Conservation (phyloP, 345 rosid species). For the Crucihimalaya himalaica region DNA sequence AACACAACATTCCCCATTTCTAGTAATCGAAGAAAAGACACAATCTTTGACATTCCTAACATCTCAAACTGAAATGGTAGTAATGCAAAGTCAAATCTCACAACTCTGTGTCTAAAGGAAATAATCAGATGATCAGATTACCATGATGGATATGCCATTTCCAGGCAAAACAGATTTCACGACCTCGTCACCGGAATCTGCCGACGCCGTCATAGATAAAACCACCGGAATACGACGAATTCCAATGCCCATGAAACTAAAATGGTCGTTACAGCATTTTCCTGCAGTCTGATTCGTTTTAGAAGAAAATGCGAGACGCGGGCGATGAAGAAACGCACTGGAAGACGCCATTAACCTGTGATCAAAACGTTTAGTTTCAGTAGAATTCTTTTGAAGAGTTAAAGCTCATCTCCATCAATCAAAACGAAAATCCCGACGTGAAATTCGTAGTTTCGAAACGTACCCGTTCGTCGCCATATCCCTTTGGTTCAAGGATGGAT, state of each 20-base stretch:
- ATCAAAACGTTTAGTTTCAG: neutral
- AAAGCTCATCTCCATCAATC: conserved; percentile 8
- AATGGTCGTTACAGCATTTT: conserved; percentile 15
- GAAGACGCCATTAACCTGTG: conserved; percentile 42
- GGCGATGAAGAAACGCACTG: conserved; percentile 29
- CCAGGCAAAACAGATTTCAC: conserved; percentile 38
- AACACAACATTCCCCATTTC: neutral
- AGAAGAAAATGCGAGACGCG: conserved; percentile 34
- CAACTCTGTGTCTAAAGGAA: neutral
- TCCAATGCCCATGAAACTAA: conserved; percentile 13
- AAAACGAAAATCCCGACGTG: neutral
- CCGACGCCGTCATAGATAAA: conserved; percentile 44
- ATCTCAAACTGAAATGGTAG: neutral
- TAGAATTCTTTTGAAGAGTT: neutral
- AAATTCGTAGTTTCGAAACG: neutral
- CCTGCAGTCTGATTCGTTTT: conserved; percentile 17
- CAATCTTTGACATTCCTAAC: conserved; percentile 1
- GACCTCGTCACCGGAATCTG: conserved; percentile 24
- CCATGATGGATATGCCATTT: conserved; percentile 50
- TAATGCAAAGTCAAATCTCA: neutral
- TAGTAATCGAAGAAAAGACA: neutral
- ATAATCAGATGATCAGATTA: conserved; percentile 19
- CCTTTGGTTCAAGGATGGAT: neutral
- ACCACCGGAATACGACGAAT: conserved; percentile 30
- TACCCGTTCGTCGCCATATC: conserved; percentile 43